These are phyloP conservation scores for Verticillium alfalfae DNA, from an alignment of 2,329 filamentous ascomycete genomes.

Conservation along the genomic window DNA sequence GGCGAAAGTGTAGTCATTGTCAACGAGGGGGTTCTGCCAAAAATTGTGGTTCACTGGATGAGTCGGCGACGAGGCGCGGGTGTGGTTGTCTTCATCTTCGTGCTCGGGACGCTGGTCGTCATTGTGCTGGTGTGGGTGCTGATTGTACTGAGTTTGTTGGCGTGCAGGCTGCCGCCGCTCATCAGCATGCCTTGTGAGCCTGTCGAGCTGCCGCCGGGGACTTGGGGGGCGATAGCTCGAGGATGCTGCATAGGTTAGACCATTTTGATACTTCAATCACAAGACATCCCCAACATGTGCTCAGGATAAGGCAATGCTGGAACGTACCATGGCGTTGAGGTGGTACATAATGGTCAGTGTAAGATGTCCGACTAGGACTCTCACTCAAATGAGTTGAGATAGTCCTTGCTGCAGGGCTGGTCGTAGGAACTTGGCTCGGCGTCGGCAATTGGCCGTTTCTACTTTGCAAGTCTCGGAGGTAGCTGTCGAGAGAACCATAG, in stretches of 20 bases:
- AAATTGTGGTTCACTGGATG: slow-evolving; percentile 1
- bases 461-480: slow-evolving; percentile 10
- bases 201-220: not conserved
- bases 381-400: not conserved
- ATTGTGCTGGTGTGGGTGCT: not conserved
- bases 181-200: not conserved
- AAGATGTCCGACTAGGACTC: not conserved
- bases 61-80: not conserved
- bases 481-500: not conserved
- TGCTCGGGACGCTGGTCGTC: slow-evolving; percentile 1
- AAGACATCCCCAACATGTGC: too few relatives aligned
- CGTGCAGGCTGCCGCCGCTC: not conserved
- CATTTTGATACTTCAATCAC: not conserved
- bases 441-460: not conserved
- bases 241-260: not conserved
- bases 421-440: not conserved
- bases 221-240: not conserved
- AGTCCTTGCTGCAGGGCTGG: not conserved
- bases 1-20: slow-evolving; percentile 23
- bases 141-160: not conserved
- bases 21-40: slow-evolving; percentile 21
- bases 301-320: not conserved
- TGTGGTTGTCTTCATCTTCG: slow-evolving; percentile 2
- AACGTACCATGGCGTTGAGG: not conserved
- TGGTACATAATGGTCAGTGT: not conserved